A percentile compares a stretch with the other conserved stretches of the same genome.
These are phyloP conservation scores for Quercus phellos DNA, from an alignment of 331 rosid genomes.

Conservation along the genomic window DNA sequence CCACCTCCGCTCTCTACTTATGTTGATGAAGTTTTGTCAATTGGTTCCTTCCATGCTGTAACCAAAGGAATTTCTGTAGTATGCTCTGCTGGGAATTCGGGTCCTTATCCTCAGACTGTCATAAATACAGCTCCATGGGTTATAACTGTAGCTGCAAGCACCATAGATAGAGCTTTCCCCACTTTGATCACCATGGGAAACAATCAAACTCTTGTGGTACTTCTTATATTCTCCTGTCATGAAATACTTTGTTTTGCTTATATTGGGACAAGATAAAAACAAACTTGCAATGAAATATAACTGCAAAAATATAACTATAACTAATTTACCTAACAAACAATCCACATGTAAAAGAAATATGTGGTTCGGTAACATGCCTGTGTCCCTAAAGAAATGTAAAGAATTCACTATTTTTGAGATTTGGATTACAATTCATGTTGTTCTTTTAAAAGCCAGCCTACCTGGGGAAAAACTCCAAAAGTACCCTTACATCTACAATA, in stretches of 20 bases:
- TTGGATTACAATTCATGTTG: background rate
- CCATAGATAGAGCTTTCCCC: conserved; percentile 56
- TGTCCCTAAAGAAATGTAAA: background rate
- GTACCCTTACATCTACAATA: background rate
- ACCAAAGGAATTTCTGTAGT: conserved; percentile 45
- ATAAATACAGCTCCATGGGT: conserved; percentile 60
- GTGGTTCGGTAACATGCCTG: background rate
- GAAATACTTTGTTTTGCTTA: background rate
- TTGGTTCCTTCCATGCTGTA: conserved; percentile 57
- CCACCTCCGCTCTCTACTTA: conserved; percentile 46
- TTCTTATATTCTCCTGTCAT: conserved; percentile 9
- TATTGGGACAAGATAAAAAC: background rate
- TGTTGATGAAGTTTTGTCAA: conserved; percentile 43
- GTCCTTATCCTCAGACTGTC: conserved; percentile 56
- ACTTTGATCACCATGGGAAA: conserved; percentile 44
- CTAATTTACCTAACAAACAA: background rate
- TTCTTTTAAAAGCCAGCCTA: background rate
- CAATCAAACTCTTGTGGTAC: conserved; percentile 50
- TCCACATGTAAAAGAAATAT: background rate
- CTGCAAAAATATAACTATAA: background rate
- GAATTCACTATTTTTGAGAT: background rate
- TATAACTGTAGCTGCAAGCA: conserved; percentile 54
- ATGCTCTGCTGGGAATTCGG: conserved; percentile 58
- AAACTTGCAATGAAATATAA: background rate
- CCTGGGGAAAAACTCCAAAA: background rate